Evolutionary conservation across 2,329 filamentous ascomycete species (phyloP).

Genomic region (Cadophora sp.): DNA sequence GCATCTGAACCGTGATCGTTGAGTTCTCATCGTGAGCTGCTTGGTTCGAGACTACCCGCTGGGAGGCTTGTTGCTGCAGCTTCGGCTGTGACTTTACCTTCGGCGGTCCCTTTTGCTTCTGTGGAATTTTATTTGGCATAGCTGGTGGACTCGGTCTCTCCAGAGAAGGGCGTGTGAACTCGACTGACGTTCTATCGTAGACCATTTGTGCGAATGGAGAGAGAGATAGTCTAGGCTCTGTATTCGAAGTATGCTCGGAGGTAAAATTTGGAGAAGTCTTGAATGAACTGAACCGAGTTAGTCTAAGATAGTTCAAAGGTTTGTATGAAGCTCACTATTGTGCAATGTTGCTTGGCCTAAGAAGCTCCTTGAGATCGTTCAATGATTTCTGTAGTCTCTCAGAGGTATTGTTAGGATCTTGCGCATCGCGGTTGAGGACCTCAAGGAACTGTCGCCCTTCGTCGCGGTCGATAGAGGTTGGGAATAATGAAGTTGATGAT

Average conservation of each 20-base stretch:
- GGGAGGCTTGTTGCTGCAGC: conserved; percentile 10
- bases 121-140: background rate
- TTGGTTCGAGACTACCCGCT: conserved; percentile 20
- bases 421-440: conserved; percentile 74
- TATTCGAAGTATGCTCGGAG: conserved; percentile 21
- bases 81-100: conserved; percentile 34
- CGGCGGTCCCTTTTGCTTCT: conserved; percentile 16
- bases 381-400: conserved; percentile 74
- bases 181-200: conserved; percentile 42
- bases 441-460: conserved; percentile 62
- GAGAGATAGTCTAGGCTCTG: conserved; percentile 36
- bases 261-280: conserved; percentile 53
- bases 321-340: conserved; percentile 52
- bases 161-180: conserved; percentile 40
- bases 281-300: conserved; percentile 58
- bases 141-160: conserved; percentile 30
- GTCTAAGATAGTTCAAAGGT: conserved; percentile 17
- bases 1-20: conserved; percentile 25
- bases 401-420: conserved; percentile 62
- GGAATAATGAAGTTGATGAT: conserved; percentile 59
- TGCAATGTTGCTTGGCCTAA: conserved; percentile 74
- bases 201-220: conserved; percentile 45
- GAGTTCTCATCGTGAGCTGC: conserved; percentile 32
- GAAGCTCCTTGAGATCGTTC: conserved; percentile 75
- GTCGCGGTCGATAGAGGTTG: conserved; percentile 59